A percentile compares a stretch with the other conserved stretches of the same genome.
These are phyloP conservation scores for Aphanomyces astaci DNA, from an alignment of 352 stramenopile species.

Conservation along the genomic window DNA sequence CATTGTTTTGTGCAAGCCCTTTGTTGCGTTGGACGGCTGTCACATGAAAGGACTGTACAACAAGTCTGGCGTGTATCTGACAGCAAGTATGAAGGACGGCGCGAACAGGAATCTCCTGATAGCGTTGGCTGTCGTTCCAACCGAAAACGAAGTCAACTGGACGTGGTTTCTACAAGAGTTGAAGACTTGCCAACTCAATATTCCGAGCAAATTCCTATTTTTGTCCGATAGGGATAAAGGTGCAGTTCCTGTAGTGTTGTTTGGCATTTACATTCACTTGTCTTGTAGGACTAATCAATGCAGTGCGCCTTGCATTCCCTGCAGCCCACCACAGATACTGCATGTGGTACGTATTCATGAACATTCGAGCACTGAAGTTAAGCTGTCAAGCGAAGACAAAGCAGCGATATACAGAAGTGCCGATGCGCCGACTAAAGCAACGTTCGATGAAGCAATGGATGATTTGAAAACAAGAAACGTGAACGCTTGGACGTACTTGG, in stretches of 20 bases:
- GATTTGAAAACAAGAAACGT: not conserved
- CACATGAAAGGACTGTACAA: not conserved
- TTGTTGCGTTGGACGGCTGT: not conserved
- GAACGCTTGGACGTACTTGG: not conserved
- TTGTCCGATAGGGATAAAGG: not conserved
- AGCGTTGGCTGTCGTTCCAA: not conserved
- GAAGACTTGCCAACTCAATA: not conserved
- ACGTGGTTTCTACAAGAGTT: not conserved
- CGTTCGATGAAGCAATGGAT: not conserved
- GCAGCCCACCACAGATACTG: not conserved
- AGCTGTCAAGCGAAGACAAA: not conserved
- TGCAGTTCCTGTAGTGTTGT: not conserved
- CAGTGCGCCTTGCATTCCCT: not conserved
- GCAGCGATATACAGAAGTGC: not conserved
- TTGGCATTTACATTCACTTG: not conserved
- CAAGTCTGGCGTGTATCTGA: not conserved
- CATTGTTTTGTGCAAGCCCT: no score
- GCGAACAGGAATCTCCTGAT: not conserved
- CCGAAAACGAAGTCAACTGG: not conserved
- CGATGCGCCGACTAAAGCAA: not conserved
- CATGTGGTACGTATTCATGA: not conserved
- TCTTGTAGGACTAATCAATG: not conserved
- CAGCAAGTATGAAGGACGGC: not conserved
- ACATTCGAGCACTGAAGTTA: not conserved
- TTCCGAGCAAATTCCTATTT: not conserved